These are phyloP conservation scores for Dioszegia aurantiaca DNA, from an alignment of 768 basidiomycete genomes.

Conservation along the genomic window DNA sequence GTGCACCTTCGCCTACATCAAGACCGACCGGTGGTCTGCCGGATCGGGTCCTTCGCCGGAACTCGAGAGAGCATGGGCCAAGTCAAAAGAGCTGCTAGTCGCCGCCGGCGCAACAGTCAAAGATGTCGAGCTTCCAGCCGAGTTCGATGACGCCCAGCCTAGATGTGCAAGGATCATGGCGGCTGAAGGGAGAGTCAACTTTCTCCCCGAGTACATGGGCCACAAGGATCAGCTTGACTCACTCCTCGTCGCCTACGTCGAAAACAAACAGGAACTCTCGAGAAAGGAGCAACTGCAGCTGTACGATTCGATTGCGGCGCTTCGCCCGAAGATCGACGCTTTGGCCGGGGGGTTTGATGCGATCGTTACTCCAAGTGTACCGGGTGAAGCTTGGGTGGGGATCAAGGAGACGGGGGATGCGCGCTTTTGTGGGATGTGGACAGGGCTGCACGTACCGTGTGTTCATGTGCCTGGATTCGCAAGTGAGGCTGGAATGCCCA, in stretches of 20 bases:
- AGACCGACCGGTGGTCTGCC: constrained; percentile 30
- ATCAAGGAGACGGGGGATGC: constrained; percentile 27
- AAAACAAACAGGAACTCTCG: constrained; percentile 29
- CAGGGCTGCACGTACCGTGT: constrained; percentile 40
- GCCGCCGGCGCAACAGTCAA: constrained; percentile 41
- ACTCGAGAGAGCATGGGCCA: constrained; percentile 28
- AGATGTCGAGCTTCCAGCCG: constrained; percentile 41
- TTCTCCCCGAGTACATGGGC: constrained; percentile 40
- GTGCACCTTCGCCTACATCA: constrained; percentile 39
- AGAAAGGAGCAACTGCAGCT: constrained; percentile 30
- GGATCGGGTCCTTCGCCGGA: constrained; percentile 19
- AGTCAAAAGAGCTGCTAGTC: constrained; percentile 29
- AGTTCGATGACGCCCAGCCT: constrained; percentile 27
- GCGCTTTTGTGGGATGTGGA: constrained; percentile 44
- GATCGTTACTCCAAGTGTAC: constrained; percentile 41
- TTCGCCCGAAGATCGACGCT: constrained; percentile 41
- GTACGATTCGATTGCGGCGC: constrained; percentile 39
- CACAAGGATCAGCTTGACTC: constrained; percentile 23
- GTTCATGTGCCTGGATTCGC: constrained; percentile 48
- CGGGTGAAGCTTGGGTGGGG: constrained; percentile 38
- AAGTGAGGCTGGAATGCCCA: constrained; percentile 40
- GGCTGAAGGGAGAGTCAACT: constrained; percentile 36
- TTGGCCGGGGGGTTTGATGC: constrained; percentile 44
- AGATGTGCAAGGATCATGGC: constrained; percentile 22
- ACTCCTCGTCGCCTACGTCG: constrained; percentile 29